Conservation (phyloP, 2,329 filamentous ascomycete species). For the Harringtonia lauricola region DNA sequence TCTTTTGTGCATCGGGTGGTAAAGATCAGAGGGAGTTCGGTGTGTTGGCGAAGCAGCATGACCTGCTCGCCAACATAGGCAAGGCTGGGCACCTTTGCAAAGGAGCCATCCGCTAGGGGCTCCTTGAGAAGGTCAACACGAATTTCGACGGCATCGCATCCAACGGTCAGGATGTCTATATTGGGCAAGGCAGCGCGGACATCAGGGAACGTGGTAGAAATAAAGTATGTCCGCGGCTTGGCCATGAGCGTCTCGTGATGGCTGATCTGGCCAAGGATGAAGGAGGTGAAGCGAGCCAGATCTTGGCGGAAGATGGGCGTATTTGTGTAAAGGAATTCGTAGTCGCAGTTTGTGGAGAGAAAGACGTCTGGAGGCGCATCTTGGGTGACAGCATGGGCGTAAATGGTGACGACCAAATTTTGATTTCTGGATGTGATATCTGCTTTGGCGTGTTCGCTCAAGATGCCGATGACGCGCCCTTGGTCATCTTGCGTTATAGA, state of each 20-base stretch:
- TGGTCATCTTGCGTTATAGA: constrained; percentile 42
- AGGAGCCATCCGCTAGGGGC: constrained; percentile 49
- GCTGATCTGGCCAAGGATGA: constrained; percentile 68
- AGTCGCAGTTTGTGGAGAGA: constrained; percentile 63
- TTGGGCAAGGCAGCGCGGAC: constrained; percentile 74
- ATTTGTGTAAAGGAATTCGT: constrained; percentile 76
- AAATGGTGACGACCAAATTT: constrained; percentile 54
- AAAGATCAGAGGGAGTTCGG: constrained; percentile 83
- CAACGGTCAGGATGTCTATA: constrained; percentile 77
- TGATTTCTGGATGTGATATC: constrained; percentile 49
- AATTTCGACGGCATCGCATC: constrained; percentile 75
- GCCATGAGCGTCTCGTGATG: constrained; percentile 68
- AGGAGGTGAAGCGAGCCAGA: constrained; percentile 66
- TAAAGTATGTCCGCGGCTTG: constrained; percentile 71
- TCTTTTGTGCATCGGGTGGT: constrained; percentile 73
- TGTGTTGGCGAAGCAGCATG: constrained; percentile 71
- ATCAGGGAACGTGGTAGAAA: constrained; percentile 82
- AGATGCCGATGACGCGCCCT: constrained; percentile 58
- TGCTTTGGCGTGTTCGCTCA: constrained; percentile 41
- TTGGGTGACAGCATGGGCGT: constrained; percentile 64
- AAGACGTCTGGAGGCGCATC: constrained; percentile 56
- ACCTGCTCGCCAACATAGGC: constrained; percentile 80
- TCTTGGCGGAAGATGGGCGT: constrained; percentile 63
- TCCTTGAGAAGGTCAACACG: constrained; percentile 74
- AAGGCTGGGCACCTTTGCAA: constrained; percentile 60